Evolutionary conservation across 73 alveolate genomes (phyloP), one percentile per base, ranked within the genome.

Genomic region (Loxodes magnus): DNA sequence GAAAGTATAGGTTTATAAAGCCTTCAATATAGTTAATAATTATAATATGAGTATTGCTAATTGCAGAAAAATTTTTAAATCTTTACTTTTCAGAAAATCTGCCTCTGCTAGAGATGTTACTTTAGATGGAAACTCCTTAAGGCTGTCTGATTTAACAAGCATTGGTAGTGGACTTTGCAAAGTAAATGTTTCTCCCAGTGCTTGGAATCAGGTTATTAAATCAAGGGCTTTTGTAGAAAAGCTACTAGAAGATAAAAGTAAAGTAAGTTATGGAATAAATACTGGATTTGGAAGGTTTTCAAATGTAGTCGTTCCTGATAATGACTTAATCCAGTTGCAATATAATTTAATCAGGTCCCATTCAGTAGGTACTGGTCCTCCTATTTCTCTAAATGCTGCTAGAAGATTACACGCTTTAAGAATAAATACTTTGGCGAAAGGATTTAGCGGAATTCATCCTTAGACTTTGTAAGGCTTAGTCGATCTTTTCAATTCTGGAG

Each of bases 261-360:
- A 62, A 20, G 41, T 48, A 4, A 67, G 42, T n/a, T 72, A 72
- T 46, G 80, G 87, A 0, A 72, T 72, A 2, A 72, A 57, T 5
- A 72, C 80, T 10, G 87, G 87, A 4, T 72, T 72, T 56, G 87
- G 87, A 6, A 24, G 52, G 37, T 72, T 72, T 16, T 26, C 61
- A 50, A 50, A 61, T 17, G 68, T 44, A 34, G 5, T 17, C n/a
- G 56, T 72, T 14, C 56, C 74, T 15, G 39, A 24, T 28, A 73
- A 72, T 19, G 36, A 39, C 19, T 61, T 72, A 46, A 53, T 41
- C 3, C 71, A 64, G 2, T 46, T 72, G n/a, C 71, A 72, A 19
- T 54, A 43, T 36, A 72, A 72, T 38, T 67, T 72, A 29, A 72
- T 72, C 19, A 29, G 76, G 12, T 72, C 87, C 10, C 87, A 72